phyloP scores from a whole-genome alignment of 805 yeast species.

The Metschnikowia baotianmanensis region DNA sequence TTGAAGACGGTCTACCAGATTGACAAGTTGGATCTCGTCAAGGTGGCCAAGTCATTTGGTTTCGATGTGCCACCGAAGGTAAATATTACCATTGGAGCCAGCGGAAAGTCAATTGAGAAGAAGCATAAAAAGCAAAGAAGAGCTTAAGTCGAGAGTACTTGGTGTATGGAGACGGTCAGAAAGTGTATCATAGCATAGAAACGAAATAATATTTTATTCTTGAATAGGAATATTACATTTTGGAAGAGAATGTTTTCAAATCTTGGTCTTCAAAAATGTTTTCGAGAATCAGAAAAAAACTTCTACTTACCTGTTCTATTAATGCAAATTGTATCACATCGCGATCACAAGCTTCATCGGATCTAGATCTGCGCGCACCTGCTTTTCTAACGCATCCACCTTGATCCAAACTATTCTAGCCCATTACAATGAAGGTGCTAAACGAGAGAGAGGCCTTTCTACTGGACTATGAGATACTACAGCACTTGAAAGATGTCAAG shows the following conservation, averaged over 20 bases:
- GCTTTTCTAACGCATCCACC: neutral
- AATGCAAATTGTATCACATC: too few species aligned
- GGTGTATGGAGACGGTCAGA: constrained; percentile 5
- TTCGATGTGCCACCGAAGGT: constrained; percentile 96
- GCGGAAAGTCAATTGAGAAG: constrained; percentile 63
- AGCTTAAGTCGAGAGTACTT: constrained; percentile 13
- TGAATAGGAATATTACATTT: neutral
- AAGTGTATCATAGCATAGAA: constrained; percentile 14
- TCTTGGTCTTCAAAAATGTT: too few species aligned
- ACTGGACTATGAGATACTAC: constrained; percentile 63
- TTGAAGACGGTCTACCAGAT: constrained; percentile 94
- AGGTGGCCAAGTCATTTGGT: constrained; percentile 95
- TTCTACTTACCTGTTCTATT: too few species aligned
- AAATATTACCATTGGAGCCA: constrained; percentile 91
- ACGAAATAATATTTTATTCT: neutral
- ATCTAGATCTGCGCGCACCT: constrained; percentile 2
- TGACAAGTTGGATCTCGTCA: constrained; percentile 88
- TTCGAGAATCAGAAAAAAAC: too few species aligned
- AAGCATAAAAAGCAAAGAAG: constrained; percentile 46
- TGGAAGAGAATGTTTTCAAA: too few species aligned
- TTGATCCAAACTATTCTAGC: neutral
- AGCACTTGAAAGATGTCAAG: constrained; percentile 51
- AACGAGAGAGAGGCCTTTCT: constrained; percentile 55
- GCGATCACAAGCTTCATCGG: neutral
- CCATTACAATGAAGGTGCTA: constrained; percentile 40